phyloP scores from a whole-genome alignment of 768 basidiomycete genomes.

The Tulasnella sp. region DNA sequence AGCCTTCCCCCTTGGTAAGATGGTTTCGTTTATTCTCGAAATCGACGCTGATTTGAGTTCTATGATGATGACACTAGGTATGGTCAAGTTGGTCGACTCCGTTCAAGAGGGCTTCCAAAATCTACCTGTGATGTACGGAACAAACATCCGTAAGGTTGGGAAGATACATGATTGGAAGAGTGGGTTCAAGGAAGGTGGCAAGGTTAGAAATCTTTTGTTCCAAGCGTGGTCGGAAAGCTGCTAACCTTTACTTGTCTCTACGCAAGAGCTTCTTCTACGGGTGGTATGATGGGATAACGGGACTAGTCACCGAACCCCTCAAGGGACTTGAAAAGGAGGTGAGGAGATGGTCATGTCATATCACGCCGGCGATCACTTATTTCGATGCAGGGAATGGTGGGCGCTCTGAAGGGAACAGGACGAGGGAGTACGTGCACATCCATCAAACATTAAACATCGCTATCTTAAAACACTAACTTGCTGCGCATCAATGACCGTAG shows the following conservation, averaged over 20 bases:
- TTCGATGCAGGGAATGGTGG: conserved; percentile 35
- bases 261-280: conserved; percentile 31
- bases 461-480: not conserved
- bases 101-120: conserved; percentile 49
- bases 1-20: conserved; percentile 46
- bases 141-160: conserved; percentile 41
- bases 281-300: conserved; percentile 42
- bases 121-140: conserved; percentile 43
- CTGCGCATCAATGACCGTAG: conserved; percentile 26
- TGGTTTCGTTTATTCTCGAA: not conserved
- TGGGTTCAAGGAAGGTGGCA: conserved; percentile 49
- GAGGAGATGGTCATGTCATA: conserved; percentile 5
- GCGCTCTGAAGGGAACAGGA: conserved; percentile 39
- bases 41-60: not conserved
- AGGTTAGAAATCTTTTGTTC: conserved; percentile 33
- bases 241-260: not conserved
- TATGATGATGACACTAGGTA: conserved; percentile 35
- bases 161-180: conserved; percentile 44
- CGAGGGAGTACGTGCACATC: conserved; percentile 35
- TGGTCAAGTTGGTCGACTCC: conserved; percentile 42
- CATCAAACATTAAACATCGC: not conserved
- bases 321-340: conserved; percentile 42
- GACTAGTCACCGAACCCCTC: conserved; percentile 41
- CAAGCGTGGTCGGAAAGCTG: not conserved
- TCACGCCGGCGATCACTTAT: not conserved